Conservation (phyloP, 2,329 filamentous ascomycete genomes). For the Pseudocercospora fuligena region DNA sequence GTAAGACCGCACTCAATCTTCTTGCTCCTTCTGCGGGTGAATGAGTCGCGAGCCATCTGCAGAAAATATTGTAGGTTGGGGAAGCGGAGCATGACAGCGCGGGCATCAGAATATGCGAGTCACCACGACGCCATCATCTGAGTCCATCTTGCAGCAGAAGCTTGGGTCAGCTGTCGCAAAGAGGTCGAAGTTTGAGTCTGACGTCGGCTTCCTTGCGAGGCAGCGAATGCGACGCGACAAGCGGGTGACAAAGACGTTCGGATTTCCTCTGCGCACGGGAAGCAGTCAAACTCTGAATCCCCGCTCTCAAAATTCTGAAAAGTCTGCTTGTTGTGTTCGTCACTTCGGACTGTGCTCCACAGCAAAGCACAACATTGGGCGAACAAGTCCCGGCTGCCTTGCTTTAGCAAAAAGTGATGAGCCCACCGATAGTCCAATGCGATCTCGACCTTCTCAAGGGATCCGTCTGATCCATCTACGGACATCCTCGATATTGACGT, state of each 20-base stretch:
- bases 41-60: neutral
- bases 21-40: conserved; percentile 5
- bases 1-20: neutral
- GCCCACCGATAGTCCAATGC: neutral
- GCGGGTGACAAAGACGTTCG: neutral
- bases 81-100: neutral
- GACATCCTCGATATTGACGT: conserved; percentile 3
- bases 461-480: neutral
- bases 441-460: neutral
- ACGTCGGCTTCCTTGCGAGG: neutral
- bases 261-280: conserved; percentile 2
- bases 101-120: neutral
- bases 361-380: neutral
- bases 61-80: neutral
- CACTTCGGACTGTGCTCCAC: neutral
- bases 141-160: neutral
- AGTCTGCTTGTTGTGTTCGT: conserved; percentile 3
- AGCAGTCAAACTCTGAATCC: conserved; percentile 11
- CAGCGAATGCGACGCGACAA: neutral
- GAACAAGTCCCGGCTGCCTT: conserved; percentile 12
- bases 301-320: neutral
- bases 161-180: neutral
- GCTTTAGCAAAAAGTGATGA: conserved; percentile 4
- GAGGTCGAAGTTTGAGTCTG: neutral
- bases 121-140: neutral